Conservation (phyloP, 306 rosid genomes). For the Vigna nakashimae region DNA sequence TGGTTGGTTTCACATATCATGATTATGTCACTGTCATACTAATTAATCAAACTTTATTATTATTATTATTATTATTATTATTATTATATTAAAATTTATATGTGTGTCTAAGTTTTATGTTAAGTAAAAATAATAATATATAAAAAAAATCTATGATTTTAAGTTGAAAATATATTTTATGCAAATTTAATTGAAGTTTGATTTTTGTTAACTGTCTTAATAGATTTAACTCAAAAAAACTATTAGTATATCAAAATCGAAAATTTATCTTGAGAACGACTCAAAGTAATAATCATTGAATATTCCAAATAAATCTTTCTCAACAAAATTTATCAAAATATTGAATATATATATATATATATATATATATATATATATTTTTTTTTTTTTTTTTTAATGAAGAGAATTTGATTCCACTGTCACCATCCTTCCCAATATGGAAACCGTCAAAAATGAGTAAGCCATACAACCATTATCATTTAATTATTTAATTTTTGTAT, state of each 20-base stretch:
- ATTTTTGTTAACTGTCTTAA: too few species aligned
- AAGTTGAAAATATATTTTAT: too few species aligned
- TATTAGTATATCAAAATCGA: too few species aligned
- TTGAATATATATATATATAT: not conserved
- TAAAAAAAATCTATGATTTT: too few species aligned
- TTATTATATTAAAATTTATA: not conserved
- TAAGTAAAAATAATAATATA: too few species aligned
- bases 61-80: slow-evolving; percentile 28
- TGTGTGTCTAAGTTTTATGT: too few species aligned
- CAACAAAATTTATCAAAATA: too few species aligned
- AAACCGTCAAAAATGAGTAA: slow-evolving; percentile 35
- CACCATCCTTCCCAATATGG: slow-evolving; percentile 29
- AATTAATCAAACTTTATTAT: slow-evolving; percentile 46
- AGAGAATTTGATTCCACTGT: slow-evolving; percentile 6
- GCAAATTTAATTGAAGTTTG: too few species aligned
- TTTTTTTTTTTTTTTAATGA: not conserved
- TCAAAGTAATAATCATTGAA: too few species aligned
- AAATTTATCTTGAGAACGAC: too few species aligned
- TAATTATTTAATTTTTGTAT: not conserved
- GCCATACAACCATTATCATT: slow-evolving; percentile 27
- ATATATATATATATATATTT: slow-evolving; percentile 9
- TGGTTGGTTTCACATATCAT: slow-evolving; percentile 44
- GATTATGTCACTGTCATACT: slow-evolving; percentile 54
- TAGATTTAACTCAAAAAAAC: too few species aligned
- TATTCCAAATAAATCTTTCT: too few species aligned